Base-by-base conservation (phyloP, 257 asterid species). In the Solanum etuberosum region DNA sequence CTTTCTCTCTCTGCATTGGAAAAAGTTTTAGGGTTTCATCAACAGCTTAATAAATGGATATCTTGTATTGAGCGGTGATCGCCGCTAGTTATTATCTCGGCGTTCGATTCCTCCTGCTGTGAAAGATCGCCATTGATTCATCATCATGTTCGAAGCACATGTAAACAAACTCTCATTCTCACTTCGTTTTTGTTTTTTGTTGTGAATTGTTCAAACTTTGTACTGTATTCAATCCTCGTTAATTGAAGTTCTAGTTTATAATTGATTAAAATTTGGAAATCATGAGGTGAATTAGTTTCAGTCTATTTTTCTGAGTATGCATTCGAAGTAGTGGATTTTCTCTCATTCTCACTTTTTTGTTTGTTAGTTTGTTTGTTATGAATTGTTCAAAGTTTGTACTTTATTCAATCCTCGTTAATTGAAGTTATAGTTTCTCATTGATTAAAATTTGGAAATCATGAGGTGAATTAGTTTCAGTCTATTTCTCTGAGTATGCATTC, bases 121-220 rank as follows among this genome's bases (percentile, higher is more conserved):
- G 87, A 43, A 67, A 37, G 92, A 88, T 72, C 72, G 40, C 57
- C 21, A 31, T 84, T 37, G 42, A 70, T 78, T 23, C 67, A 12
- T 73, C 90, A 88, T 32, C 90, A 92, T 92, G 94, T 92, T 92
- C 87, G 94, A 92, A 87, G 94, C 94, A 72, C 94, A 92, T 87
- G 94, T 92, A 89, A 83, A 86, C 14, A 65, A 2, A 72, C 63
- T 71, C n/a, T 88, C 67, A 85, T 54, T 9, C 38, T 59, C 51
- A 57, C 84, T 61, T 54, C 18, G n/a, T 61, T 76, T 2, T 77
- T 25, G 15, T 42, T 16, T 18, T 43, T 25, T 40, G 35, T 76
- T 76, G 27, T 76, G 32, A 15, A 23, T 40, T 40, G n/a, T 7
- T 12, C 5, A 18, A 27, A 40, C n/a, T 83, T 85, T 34, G 13